These are phyloP conservation scores for Atkinsonella hypoxylon DNA, from an alignment of 2,329 filamentous ascomycete species.

Conservation along the genomic window DNA sequence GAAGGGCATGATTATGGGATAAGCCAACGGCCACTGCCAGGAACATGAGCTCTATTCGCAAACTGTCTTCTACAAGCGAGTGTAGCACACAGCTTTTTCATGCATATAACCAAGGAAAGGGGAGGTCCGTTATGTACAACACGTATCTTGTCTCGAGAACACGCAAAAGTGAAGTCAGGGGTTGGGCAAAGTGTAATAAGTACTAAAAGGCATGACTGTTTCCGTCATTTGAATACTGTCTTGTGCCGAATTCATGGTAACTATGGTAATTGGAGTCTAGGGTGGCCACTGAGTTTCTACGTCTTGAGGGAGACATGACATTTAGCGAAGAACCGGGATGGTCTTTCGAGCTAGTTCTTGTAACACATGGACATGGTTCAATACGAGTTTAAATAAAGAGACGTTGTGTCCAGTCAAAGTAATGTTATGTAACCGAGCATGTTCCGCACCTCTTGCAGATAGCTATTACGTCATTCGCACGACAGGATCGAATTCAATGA, in stretches of 20 bases:
- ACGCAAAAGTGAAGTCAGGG: not conserved
- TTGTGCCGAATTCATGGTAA: not conserved
- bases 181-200: not conserved
- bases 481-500: too few species aligned
- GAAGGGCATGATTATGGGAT: constrained; percentile 63
- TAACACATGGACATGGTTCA: not conserved
- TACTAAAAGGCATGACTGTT: not conserved
- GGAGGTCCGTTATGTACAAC: constrained; percentile 6
- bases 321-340: not conserved
- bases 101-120: not conserved
- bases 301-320: not conserved
- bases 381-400: not conserved
- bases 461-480: too few species aligned
- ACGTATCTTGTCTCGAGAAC: not conserved
- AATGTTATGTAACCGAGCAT: too few species aligned
- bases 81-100: not conserved
- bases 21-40: constrained; percentile 16
- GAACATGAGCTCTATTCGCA: not conserved
- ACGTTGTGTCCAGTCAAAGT: too few species aligned
- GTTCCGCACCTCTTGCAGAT: too few species aligned
- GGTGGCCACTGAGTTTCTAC: not conserved
- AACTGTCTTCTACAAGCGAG: not conserved
- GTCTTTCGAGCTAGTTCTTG: too few species aligned
- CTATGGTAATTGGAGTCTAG: not conserved
- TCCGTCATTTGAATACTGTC: not conserved